Base-by-base conservation (phyloP, 2,329 filamentous ascomycete species). In the Paracorniculantispora psalliotae region DNA sequence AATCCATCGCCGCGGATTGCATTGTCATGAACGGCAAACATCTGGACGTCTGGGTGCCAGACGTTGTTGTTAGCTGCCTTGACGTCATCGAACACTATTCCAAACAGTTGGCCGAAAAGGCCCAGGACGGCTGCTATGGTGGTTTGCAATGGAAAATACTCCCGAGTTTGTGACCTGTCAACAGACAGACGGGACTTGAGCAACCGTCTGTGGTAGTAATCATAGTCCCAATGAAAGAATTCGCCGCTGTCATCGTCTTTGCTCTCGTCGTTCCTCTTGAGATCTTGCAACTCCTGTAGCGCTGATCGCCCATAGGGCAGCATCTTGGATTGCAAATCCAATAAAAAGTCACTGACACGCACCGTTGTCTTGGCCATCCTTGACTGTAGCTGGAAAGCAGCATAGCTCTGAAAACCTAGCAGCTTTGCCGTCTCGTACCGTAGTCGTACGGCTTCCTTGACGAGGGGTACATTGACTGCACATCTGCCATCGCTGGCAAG, bases 21-120 rank as follows among this genome's bases (percentile, higher is more conserved):
- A 46, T 48, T 28, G 6, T 61, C 44, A 47, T 57, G 35, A 35
- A 61, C 50, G 21, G 43, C 21, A 49, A 61, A 61, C 41, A 56
- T 30, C 26, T 56, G 52, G 2, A 56, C 52, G 12, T 46, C 26
- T 46, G 21, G 12, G 21, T 56, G 52, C 52, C 52, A 47, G 30
- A 56, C 13, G n/a, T 25, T 37, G n/a, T 37, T 35, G 41, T 56
- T 30, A 17, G 8, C 13, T 4, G 28, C 52, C 9, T n/a, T 35
- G 13, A 56, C 17, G 5, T 47, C 41, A 10, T 25, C 7, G 15
- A 56, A 56, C 10, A 8, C 10, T 23, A 56, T 44, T 13, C 41
- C 44, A 46, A 56, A 55, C 6, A 55, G 25, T 12, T 26, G 13
- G 10, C 19, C 26, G 5, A 55, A 23, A 19, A 56, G 39, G n/a